These are phyloP conservation scores for Przewalskia tangutica DNA, from an alignment of 257 asterid genomes.

Conservation along the genomic window DNA sequence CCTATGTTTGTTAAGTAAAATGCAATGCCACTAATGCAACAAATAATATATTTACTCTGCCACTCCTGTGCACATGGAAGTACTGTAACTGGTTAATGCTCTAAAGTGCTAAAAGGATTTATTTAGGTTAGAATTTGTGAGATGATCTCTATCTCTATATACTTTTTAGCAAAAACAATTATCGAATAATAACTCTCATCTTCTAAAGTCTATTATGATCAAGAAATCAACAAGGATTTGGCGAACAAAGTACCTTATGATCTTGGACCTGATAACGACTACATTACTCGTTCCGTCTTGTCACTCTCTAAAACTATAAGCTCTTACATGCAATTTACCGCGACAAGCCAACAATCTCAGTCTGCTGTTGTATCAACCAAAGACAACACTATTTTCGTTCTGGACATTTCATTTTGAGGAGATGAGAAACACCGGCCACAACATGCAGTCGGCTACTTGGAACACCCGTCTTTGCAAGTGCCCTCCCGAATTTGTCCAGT, in stretches of 20 bases:
- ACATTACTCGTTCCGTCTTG: not conserved
- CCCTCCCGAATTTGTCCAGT: conserved; percentile 59
- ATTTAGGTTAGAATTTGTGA: not conserved
- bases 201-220: too few relatives aligned
- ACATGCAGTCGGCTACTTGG: conserved; percentile 69
- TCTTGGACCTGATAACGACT: not conserved
- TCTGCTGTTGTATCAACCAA: not conserved
- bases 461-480: conserved; percentile 68
- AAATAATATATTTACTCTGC: not conserved
- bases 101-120: not conserved
- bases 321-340: not conserved
- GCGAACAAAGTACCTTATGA: not conserved
- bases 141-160: not conserved
- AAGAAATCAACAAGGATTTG: too few relatives aligned
- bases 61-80: not conserved
- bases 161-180: too few relatives aligned
- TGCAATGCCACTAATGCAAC: not conserved
- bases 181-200: too few relatives aligned
- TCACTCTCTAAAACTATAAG: not conserved
- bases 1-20: too few relatives aligned
- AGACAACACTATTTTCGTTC: not conserved
- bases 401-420: conserved; percentile 51
- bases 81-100: not conserved
- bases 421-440: conserved; percentile 74
- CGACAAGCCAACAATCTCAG: not conserved